These are phyloP conservation scores for Populus simonii DNA, from an alignment of 345 rosid genomes.

Conservation along the genomic window DNA sequence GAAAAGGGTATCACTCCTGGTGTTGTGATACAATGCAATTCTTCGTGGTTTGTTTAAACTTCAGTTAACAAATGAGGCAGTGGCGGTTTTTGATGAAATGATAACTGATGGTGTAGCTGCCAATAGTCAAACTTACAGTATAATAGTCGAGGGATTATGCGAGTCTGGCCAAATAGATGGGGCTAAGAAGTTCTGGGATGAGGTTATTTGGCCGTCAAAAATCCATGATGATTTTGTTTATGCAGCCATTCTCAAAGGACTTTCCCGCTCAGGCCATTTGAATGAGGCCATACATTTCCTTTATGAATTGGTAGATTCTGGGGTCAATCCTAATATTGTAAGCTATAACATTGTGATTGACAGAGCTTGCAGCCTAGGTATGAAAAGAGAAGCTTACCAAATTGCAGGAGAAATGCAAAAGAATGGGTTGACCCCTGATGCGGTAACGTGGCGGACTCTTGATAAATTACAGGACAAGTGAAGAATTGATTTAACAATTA, in stretches of 20 bases:
- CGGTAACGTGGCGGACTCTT: constrained; percentile 83
- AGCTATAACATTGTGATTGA: constrained; percentile 75
- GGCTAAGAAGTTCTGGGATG: constrained; percentile 79
- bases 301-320: constrained; percentile 69
- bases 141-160: constrained; percentile 58
- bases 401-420: constrained; percentile 69
- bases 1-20: constrained; percentile 48
- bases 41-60: constrained; percentile 58
- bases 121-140: constrained; percentile 50
- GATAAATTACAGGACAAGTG: constrained; percentile 51
- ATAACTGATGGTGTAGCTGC: constrained; percentile 40
- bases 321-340: constrained; percentile 57
- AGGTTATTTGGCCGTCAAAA: constrained; percentile 74
- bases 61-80: constrained; percentile 47
- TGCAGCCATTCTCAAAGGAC: constrained; percentile 76
- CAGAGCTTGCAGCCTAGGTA: constrained; percentile 59
- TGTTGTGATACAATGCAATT: constrained; percentile 72
- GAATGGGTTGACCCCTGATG: constrained; percentile 67
- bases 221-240: constrained; percentile 69
- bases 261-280: constrained; percentile 46
- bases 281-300: constrained; percentile 76
- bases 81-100: constrained; percentile 52
- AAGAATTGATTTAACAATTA: constrained; percentile 7
- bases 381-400: constrained; percentile 79
- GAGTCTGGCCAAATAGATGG: constrained; percentile 41